Base-by-base conservation (phyloP, 495 filamentous ascomycete genomes). In the Xylaria intraflava region DNA sequence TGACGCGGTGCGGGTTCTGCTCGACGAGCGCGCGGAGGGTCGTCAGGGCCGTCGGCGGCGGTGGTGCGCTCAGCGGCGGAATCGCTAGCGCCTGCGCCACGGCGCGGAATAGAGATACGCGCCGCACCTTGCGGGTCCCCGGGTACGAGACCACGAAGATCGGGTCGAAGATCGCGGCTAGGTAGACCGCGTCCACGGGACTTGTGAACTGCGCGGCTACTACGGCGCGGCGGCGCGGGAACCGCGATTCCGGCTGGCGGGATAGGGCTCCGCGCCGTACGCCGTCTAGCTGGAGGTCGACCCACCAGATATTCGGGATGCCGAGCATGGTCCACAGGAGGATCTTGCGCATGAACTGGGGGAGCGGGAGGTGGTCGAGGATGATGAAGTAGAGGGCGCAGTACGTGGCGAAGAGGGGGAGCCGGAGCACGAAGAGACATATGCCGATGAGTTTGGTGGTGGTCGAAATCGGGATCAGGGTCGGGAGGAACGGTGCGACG, bases 151-250 rank as follows among this genome's bases (percentile, higher is more conserved):
- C 77, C 30, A 89, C 92, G 72, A 99, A 97, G 66, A 99, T 77
- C 17, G 91, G 91, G 68, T 95, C 89, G 72, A 96, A 98, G 61
- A 98, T 89, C 27, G 90, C 90, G 41, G 92, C 89, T n/a, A 99
- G 83, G 68, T 97, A 97, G 30, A 99, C 72, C 4, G 88, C 85
- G 66, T 99, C 93, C 64, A 99, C 81, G 2, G 93, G 93, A 0
- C 87, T 92, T 26, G 90, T 96, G 64, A 88, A 90, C 44, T 88
- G 90, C 43, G 86, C 87, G 38, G 91, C 90, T 60, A 99, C 94
- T 51, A 99, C 73, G 26, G 82, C 83, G 42, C 63, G 67, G 6
- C 84, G 81, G 47, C 83, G 80, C 0, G 93, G 94, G 1, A 97
- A 79, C 14, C 87, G 80, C 1, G 71, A 78, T 31, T 78, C 68